These are phyloP conservation scores for Xerocomus cyaneibrunnescens DNA, from an alignment of 1,284 basidiomycete species.

Conservation along the genomic window DNA sequence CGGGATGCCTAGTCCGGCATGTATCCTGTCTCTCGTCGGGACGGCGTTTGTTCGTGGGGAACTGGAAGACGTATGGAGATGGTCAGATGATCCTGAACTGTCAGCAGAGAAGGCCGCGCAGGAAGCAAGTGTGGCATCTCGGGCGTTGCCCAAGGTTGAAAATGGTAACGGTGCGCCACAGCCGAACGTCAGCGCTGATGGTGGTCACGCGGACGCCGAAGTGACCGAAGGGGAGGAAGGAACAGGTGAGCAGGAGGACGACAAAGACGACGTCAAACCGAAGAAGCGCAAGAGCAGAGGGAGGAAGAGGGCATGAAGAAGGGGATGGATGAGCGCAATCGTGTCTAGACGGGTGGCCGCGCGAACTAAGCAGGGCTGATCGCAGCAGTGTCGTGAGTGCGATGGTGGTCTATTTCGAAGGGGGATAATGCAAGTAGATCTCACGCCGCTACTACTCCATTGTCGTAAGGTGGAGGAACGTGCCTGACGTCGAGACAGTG, in stretches of 20 bases:
- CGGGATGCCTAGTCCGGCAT: constrained; percentile 53
- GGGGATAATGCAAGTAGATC: constrained; percentile 3
- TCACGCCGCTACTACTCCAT: constrained; percentile 12
- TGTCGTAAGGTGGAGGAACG: constrained; percentile 18
- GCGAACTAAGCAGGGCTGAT: constrained; percentile 9
- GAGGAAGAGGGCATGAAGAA: constrained; percentile 19
- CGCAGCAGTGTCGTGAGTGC: constrained; percentile 4
- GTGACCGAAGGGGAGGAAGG: constrained; percentile 12
- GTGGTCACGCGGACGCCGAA: constrained; percentile 10
- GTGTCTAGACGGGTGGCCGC: constrained; percentile 5
- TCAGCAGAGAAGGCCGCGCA: constrained; percentile 14
- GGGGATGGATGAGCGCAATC: neutral
- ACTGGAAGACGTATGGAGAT: constrained; percentile 59
- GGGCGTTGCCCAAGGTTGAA: constrained; percentile 15
- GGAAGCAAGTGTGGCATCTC: constrained; percentile 10
- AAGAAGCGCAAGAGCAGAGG: constrained; percentile 28
- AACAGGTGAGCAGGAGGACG: constrained; percentile 1
- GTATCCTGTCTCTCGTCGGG: constrained; percentile 59
- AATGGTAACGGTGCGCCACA: constrained; percentile 23
- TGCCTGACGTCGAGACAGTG: constrained; percentile 16
- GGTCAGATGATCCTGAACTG: constrained; percentile 51
- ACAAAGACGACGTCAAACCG: constrained; percentile 5
- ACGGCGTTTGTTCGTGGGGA: constrained; percentile 58
- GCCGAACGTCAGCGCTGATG: constrained; percentile 12
- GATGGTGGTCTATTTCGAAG: constrained; percentile 5